Evolutionary conservation across 768 basidiomycete species (phyloP), one percentile per base, ranked within the genome.

Genomic region (Hemileccinum rubropunctum): DNA sequence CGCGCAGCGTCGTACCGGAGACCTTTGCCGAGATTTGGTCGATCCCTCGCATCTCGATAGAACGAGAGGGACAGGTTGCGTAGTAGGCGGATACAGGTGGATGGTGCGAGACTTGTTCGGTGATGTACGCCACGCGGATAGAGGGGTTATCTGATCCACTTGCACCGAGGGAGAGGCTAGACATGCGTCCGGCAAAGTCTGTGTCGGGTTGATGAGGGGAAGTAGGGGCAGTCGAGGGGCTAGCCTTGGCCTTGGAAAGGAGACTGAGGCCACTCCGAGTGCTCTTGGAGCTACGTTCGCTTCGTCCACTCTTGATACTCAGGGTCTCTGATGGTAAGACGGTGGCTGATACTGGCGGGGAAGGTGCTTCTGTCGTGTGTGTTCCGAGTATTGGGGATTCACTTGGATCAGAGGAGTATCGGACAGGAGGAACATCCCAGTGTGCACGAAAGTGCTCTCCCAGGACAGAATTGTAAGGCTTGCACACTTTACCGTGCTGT

Each of bases 101-200:
- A 61, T 99, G 97, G 70, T 99, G 97, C 2, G 91, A 97, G 41
- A 98, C 84, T 69, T 97, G 95, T 67, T 97, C 95, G 13, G 93
- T 95, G 41, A 95, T 70, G 67, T 81, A 95, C 6, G 82, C 79
- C 38, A 95, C 81, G 30, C 91, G 86, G 14, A 83, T 67, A 43
- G 70, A 66, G 6, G 67, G 67, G 34, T 71, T 54, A 3, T 64
- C 63, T 1, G 67, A 65, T 9, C 33, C 65, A 34, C 60, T 68
- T 42, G 69, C 66, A 30, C 62, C 71, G 30, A 90, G 75, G 59
- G 75, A 83, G 39, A 87, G 78, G 47, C 73, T 81, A 15, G 86
- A 87, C 60, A 84, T 75, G 50, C 75, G 75, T 6, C 79, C 83
- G 35, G 76, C 73, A 47, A 78, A 42, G 23, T 50, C 59, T 23